phyloP scores from a whole-genome alignment of 2,329 filamentous ascomycete species.

The Epichloe amarillans region DNA sequence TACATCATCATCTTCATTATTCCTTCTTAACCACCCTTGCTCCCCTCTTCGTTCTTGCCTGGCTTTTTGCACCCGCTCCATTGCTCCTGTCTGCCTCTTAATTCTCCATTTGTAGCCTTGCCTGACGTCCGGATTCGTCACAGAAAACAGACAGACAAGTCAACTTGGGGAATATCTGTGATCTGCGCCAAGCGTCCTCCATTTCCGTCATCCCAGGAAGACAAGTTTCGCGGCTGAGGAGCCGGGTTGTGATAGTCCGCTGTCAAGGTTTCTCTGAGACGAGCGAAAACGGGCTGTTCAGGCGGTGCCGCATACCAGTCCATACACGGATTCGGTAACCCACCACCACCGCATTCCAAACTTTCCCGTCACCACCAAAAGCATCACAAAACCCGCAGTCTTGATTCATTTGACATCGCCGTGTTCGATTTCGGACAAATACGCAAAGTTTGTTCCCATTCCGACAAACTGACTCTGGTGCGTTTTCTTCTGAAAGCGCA shows the following conservation, averaged over 20 bases:
- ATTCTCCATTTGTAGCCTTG: not conserved
- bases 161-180: not conserved
- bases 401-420: not conserved
- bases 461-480: not conserved
- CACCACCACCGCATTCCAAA: conserved; percentile 3
- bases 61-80: not conserved
- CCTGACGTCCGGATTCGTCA: not conserved
- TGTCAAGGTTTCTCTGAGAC: not conserved
- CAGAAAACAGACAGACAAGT: not conserved
- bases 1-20: not conserved
- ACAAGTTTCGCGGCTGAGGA: not conserved
- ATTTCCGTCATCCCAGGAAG: not conserved
- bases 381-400: not conserved
- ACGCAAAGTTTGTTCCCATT: not conserved
- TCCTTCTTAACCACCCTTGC: not conserved
- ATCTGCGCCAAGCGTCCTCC: not conserved
- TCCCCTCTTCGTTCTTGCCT: not conserved
- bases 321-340: conserved; percentile 4
- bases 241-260: not conserved
- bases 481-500: not conserved
- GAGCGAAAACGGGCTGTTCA: conserved; percentile 4
- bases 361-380: not conserved
- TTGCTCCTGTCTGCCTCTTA: not conserved
- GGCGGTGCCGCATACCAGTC: conserved; percentile 6
- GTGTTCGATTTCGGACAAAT: not conserved